Conservation (phyloP, 169 alveolate genomes). For the Plasmodium coatneyi region DNA sequence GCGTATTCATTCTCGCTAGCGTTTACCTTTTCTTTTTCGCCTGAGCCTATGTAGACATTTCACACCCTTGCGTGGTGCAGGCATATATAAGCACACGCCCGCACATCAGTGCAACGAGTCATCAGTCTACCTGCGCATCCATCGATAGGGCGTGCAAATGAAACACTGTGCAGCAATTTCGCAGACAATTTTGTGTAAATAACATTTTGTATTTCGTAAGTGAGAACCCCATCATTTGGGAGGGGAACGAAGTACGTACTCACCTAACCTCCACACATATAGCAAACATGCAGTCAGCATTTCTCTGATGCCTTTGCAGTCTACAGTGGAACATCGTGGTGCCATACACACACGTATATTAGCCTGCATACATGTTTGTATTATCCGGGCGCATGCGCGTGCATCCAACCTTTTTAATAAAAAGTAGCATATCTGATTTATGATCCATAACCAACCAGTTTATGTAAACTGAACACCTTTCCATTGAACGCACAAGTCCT, state of each 20-base stretch:
- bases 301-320: background rate
- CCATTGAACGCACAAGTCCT: background rate
- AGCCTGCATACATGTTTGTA: background rate
- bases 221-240: background rate
- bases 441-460: background rate
- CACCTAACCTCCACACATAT: background rate
- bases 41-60: background rate
- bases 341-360: background rate
- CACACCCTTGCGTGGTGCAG: background rate
- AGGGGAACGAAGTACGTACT: background rate
- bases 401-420: background rate
- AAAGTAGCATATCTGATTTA: background rate
- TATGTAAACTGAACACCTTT: background rate
- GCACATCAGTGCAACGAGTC: background rate
- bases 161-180: background rate
- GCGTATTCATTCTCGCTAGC: background rate
- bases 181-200: slow-evolving; percentile 2
- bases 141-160: background rate
- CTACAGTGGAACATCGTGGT: background rate
- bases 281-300: background rate
- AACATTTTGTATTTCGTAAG: slow-evolving; percentile 2
- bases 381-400: background rate
- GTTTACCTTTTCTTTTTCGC: background rate
- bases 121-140: background rate
- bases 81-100: background rate